Base-by-base conservation (phyloP, 2,329 filamentous ascomycete species). In the Gnomoniopsis sp. region DNA sequence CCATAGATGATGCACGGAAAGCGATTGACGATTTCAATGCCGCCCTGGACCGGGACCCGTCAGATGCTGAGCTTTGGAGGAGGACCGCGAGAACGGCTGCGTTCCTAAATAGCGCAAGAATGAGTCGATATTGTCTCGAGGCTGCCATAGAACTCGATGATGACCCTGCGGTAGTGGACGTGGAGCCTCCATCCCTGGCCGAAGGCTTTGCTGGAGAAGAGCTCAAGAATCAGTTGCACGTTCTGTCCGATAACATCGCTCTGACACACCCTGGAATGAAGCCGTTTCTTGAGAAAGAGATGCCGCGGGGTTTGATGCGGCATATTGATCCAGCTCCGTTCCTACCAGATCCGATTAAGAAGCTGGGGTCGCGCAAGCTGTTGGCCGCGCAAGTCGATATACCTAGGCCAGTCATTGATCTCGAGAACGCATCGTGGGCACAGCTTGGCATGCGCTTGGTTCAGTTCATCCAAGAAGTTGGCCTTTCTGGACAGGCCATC, bases 81-180 rank as follows among this genome's bases (percentile, higher is more conserved):
- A 78, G 79, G 52, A 76, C 79, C 2, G 83, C 84, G 0, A 80
- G 85, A 3, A 79, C 88, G 48, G 84, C 80, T 3, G 77, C 80
- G 1, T 82, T 84, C 49, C 70, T 88, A 47, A 80, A 79, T 48
- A 87, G 85, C 62, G 68, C 74, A 0, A 77, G 84, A 14, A 76
- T 87, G 26, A 82, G 79, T 63, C 75, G 86, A 38, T 88, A 83
- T 66, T 88, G 85, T 59, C 72, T 88, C 2, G 86, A 88, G 67
- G 83, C 86, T 34, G 85, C 86, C 6, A 82, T 88, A 34, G 86
- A 88, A 69, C 72, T 88, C 41, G 86, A 88, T 63, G 86, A 88
- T 65, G 86, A 88, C 64, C 86, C 86, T 0, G 78, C 85, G 2
- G 74, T 87, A 1, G 77, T 79, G 30, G 85, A 88, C 62, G 80